Base-by-base conservation (phyloP, 2,329 filamentous ascomycete genomes). In the Claviceps pazoutovae region DNA sequence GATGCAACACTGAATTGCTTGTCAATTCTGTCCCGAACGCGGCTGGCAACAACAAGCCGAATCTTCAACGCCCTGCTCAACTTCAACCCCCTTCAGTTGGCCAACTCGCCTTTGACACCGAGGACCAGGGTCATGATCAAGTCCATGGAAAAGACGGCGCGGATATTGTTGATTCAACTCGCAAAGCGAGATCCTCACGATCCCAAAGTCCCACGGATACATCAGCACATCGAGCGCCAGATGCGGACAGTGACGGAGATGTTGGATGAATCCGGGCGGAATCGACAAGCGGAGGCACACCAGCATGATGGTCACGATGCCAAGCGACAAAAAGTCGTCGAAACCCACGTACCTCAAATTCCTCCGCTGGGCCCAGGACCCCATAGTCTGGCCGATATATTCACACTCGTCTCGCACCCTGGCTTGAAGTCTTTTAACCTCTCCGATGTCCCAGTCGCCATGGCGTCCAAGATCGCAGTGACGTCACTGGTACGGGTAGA, bases 81-180 rank as follows among this genome's bases (percentile, higher is more conserved):
- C 65, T 98, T 96, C 75, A 95, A 95, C 62, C 93, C 93, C 0
- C 71, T 96, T 45, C 88, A 86, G 66, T 78, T 88, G 57, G 87
- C 86, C 52, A 84, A 80, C 60, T 80, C 81, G 2, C 83, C 85
- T 3, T 79, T 94, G 72, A 91, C 86, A 0, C 78, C 88, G 2
- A 88, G 83, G 62, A 78, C 80, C 48, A 88, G 85, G 59, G 84
- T 98, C 54, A 80, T 91, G 60, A 78, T 95, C 55, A 88, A 84
- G 67, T 97, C 91, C 5, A 93, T 98, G 82, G 91, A 96, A 66
- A 88, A 95, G 64, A 98, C 93, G 23, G 86, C 86, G 3, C 80
- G 89, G 60, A 82, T 89, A 58, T 71, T 98, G 46, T 74, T 97
- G 41, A 78, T 90, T 50, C 90, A 96, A 67, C 73, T 95, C 50